Conservation (phyloP, 2,329 filamentous ascomycete species). For the Volutella citrinella region DNA sequence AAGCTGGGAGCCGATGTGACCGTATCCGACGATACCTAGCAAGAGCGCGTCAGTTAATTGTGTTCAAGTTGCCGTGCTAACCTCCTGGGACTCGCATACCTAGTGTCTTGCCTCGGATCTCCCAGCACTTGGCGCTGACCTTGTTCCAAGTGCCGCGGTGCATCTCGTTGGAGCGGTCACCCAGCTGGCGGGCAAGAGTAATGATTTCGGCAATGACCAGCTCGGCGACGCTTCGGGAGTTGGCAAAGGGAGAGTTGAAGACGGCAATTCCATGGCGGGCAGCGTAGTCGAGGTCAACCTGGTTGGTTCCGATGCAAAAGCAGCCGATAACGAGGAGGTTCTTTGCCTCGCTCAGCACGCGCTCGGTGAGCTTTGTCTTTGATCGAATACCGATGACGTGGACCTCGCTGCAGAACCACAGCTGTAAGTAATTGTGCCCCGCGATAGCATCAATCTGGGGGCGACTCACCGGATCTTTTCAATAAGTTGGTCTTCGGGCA, state of each 20-base stretch:
- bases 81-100: too few species aligned
- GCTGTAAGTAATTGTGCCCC: slow-evolving; percentile 16
- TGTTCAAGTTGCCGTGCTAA: too few species aligned
- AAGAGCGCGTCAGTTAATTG: too few species aligned
- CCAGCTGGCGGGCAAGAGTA: slow-evolving; percentile 82
- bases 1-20: slow-evolving; percentile 93
- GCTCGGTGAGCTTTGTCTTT: slow-evolving; percentile 89
- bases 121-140: slow-evolving; percentile 95
- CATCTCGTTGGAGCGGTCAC: slow-evolving; percentile 91
- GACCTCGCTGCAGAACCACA: slow-evolving; percentile 62
- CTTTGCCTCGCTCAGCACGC: slow-evolving; percentile 83
- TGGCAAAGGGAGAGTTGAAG: slow-evolving; percentile 98
- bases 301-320: slow-evolving; percentile 98
- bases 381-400: slow-evolving; percentile 98
- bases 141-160: slow-evolving; percentile 97
- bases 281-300: slow-evolving; percentile 83
- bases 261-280: slow-evolving; percentile 87
- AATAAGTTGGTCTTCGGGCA: slow-evolving; percentile 91
- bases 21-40: slow-evolving; percentile 86
- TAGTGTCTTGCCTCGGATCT: slow-evolving; percentile 94
- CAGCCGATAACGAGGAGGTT: slow-evolving; percentile 95
- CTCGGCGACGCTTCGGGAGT: slow-evolving; percentile 95
- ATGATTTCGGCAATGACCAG: slow-evolving; percentile 95
- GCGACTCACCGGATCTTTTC: slow-evolving; percentile 92
- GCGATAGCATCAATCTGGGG: too few species aligned